phyloP scores from a whole-genome alignment of 164 flowering plant species.

The Liquidambar formosana region DNA sequence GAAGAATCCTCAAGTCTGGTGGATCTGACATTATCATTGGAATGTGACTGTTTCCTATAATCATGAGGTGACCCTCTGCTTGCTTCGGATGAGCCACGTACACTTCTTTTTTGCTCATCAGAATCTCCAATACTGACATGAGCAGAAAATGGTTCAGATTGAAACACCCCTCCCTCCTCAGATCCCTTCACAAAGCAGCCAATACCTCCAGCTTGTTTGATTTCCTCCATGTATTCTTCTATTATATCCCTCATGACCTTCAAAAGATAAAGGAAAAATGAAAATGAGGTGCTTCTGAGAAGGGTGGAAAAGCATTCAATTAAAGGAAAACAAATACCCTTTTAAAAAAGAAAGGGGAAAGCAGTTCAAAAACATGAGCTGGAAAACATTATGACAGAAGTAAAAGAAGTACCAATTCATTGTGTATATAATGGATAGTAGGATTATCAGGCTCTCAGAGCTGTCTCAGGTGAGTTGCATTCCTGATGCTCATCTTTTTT shows the following conservation, averaged over 20 bases:
- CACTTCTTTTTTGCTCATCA: constrained; percentile 17
- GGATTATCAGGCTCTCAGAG: too few species aligned
- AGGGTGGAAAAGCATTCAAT: neutral
- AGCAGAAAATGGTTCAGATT: constrained; percentile 23
- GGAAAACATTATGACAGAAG: neutral
- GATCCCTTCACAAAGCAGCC: constrained; percentile 55
- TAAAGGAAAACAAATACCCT: too few species aligned
- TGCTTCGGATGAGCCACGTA: constrained; percentile 21
- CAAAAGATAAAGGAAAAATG: constrained; percentile 11
- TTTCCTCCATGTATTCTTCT: constrained; percentile 86
- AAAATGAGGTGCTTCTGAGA: neutral
- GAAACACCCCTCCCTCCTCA: constrained; percentile 22
- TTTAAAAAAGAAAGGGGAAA: too few species aligned
- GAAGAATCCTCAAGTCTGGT: constrained; percentile 7
- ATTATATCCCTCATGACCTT: constrained; percentile 87
- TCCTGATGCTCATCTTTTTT: too few species aligned
- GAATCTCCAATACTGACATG: constrained; percentile 8
- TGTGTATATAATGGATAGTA: neutral
- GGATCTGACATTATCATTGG: constrained; percentile 15
- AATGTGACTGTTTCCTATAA: constrained; percentile 17
- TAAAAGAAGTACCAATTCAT: neutral
- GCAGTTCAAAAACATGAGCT: too few species aligned
- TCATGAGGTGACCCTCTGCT: constrained; percentile 10
- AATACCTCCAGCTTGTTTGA: constrained; percentile 72
- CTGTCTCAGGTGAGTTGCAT: too few species aligned